Evolutionary conservation across 768 basidiomycete genomes (phyloP), one percentile per base, ranked within the genome.

Genomic region (Rickenella mellea): DNA sequence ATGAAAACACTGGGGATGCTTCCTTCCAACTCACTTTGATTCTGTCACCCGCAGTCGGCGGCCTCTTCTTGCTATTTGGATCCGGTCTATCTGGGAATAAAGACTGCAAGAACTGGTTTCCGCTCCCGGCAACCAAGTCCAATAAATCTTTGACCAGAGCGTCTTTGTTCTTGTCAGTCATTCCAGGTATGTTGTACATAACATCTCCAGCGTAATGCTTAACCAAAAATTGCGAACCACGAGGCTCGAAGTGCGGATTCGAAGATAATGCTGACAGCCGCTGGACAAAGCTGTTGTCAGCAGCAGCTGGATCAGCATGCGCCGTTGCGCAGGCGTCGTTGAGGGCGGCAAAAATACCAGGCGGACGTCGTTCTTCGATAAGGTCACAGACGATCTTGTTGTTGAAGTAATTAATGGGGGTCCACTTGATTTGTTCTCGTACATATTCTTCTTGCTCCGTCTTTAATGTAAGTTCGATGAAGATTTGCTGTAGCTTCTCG

Each of bases 161-260:
- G 55, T 99, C 96, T 72, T 99, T 99, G 71, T 99, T 99, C 74
- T 99, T 99, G 65, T 99, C 96, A 12, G 96, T 98, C 94, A 99
- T 99, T 2, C 96, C 96, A 6, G 84, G 59, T 10, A 98, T 81
- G 48, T 93, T 96, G 67, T 99, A 99, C 78, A 91, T 87, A 48
- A 99, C 96, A 55, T 98, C 96, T 52, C 96, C 96, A 15, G 96
- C 96, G 56, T 98, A 99, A 57, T 99, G 96, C 55, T 80, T 83
- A 48, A 99, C 84, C 40, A 99, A 63, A 67, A 98, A 99, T 58
- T 99, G 92, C 11, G 82, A 65, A 10, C 96, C 96, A 37, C 96
- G 86, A 11, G 88, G 69, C 57, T 99, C 96, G 56, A 98, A 99
- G 61, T 99, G 93, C 15, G 90, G 69, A 61, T 94, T 94, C 5